phyloP scores from a whole-genome alignment of 169 alveolate species.

The Plasmodium adleri region DNA sequence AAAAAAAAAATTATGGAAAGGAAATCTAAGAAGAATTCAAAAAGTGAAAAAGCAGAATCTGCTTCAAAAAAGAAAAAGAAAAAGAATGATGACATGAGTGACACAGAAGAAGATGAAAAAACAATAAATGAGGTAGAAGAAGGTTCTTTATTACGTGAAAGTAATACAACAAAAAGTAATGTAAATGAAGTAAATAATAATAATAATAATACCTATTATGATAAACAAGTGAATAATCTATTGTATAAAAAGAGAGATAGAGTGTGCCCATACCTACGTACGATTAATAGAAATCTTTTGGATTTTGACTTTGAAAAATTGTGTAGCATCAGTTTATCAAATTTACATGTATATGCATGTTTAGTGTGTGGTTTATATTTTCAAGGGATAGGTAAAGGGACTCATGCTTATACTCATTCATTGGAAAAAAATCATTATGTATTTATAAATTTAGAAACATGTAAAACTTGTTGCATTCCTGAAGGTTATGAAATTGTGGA shows the following conservation, averaged over 20 bases:
- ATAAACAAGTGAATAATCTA: neutral
- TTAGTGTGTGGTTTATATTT: slow-evolving; percentile 97
- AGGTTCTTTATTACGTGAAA: neutral
- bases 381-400: slow-evolving; percentile 96
- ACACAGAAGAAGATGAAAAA: neutral
- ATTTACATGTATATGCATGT: slow-evolving; percentile 97
- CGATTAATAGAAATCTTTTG: slow-evolving; percentile 95
- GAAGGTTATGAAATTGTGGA: slow-evolving; percentile 97
- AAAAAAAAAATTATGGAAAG: neutral
- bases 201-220: neutral
- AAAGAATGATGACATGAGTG: neutral
- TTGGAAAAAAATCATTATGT: slow-evolving; percentile 96
- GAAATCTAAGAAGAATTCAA: neutral
- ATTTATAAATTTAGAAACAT: slow-evolving; percentile 93
- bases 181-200: neutral
- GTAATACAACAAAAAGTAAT: neutral
- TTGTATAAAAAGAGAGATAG: slow-evolving; percentile 21
- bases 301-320: slow-evolving; percentile 99
- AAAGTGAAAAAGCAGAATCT: slow-evolving; percentile 8
- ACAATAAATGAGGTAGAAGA: neutral
- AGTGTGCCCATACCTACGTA: slow-evolving; percentile 96
- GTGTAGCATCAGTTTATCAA: slow-evolving; percentile 96
- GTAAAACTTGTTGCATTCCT: slow-evolving; percentile 96
- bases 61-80: slow-evolving; percentile 7
- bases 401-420: slow-evolving; percentile 97